Evolutionary conservation across 2,329 filamentous ascomycete species (phyloP).

Genomic region (Nectriaceae sp.): DNA sequence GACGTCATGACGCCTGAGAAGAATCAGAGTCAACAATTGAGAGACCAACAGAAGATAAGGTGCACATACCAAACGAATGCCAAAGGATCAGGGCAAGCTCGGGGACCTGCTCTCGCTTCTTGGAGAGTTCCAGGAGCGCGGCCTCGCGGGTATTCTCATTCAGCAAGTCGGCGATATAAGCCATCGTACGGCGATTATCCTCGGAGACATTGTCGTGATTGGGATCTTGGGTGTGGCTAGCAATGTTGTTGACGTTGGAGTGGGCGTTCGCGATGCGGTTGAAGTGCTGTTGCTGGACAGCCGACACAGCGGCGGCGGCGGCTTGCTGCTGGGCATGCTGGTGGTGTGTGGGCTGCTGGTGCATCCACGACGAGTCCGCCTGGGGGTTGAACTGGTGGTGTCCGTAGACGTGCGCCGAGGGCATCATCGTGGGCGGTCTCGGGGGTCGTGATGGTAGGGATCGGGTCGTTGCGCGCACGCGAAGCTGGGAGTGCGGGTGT

Average conservation of each 20-base stretch:
- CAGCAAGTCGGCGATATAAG: conserved; percentile 88
- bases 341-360: conserved; percentile 62
- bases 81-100: conserved; percentile 94
- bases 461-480: conserved; percentile 16
- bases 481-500: conserved; percentile 2
- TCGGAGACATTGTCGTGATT: conserved; percentile 74
- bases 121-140: conserved; percentile 91
- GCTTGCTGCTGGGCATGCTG: conserved; percentile 60
- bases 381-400: conserved; percentile 68
- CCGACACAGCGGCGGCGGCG: conserved; percentile 47
- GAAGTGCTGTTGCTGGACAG: conserved; percentile 64
- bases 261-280: conserved; percentile 71
- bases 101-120: conserved; percentile 97
- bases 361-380: conserved; percentile 66
- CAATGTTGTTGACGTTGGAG: conserved; percentile 48
- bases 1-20: conserved; percentile 94
- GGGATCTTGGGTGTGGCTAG: conserved; percentile 55
- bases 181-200: conserved; percentile 89
- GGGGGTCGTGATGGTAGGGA: too few relatives aligned
- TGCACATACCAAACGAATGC: conserved; percentile 88
- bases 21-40: too few relatives aligned
- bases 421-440: conserved; percentile 58
- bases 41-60: background rate
- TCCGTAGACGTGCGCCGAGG: conserved; percentile 64
- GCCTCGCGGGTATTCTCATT: conserved; percentile 86